Percentiles rank a stretch among this genome's conserved stretches.
Evolutionary conservation across 768 basidiomycete species (phyloP).

Genomic region (Podaxis sp.): DNA sequence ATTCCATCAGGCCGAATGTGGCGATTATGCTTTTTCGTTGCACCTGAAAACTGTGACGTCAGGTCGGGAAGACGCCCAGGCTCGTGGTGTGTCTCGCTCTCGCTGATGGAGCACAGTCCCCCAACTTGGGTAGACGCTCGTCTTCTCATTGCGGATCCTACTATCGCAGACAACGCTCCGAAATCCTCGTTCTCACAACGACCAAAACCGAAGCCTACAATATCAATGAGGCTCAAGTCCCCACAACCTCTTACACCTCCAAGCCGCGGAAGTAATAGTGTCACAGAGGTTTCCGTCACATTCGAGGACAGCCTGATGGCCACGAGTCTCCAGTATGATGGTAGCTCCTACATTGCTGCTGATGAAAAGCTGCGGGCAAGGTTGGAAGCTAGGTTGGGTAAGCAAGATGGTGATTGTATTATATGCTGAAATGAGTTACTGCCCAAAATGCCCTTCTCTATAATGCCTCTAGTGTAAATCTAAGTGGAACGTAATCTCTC

Average conservation of each 20-base stretch:
- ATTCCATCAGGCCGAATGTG: constrained; percentile 50
- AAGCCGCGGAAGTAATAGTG: background rate
- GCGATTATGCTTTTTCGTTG: constrained; percentile 44
- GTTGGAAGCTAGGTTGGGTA: constrained; percentile 43
- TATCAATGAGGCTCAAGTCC: constrained; percentile 37
- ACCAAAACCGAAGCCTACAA: constrained; percentile 30
- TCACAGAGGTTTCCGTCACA: background rate
- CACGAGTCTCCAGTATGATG: constrained; percentile 46
- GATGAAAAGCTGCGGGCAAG: constrained; percentile 46
- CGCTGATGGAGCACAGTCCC: constrained; percentile 53
- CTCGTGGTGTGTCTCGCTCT: constrained; percentile 49
- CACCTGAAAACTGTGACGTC: constrained; percentile 16
- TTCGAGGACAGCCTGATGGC: constrained; percentile 33
- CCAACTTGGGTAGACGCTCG: constrained; percentile 57
- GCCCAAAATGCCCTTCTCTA: background rate
- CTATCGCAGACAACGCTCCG: background rate
- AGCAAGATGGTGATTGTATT: constrained; percentile 41
- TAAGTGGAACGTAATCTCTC: constrained; percentile 19
- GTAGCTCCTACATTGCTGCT: constrained; percentile 42
- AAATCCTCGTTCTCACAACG: constrained; percentile 11
- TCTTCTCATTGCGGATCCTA: constrained; percentile 40
- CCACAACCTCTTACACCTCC: constrained; percentile 28
- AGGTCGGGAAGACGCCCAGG: constrained; percentile 26
- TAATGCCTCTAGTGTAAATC: constrained; percentile 60
- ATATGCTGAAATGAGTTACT: constrained; percentile 33